Evolutionary conservation across 2,329 filamentous ascomycete genomes (phyloP), one percentile per base, ranked within the genome.

Genomic region (Tolypocladium guangdongense): DNA sequence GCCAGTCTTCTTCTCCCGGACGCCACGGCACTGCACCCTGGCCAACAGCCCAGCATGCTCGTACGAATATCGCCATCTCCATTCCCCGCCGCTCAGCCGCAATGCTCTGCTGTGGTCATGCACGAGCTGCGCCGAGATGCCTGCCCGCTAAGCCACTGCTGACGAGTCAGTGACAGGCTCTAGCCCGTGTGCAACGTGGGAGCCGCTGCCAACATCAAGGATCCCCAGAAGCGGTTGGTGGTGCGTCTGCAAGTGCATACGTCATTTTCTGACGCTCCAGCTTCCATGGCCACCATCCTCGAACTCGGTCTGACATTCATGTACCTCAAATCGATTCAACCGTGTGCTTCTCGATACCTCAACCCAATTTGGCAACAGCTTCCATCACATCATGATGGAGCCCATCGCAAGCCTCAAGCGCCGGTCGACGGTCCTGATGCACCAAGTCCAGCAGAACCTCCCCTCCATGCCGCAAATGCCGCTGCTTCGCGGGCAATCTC

Each of bases 361-460:
- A 7, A 20, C 10, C 18, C n/a, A 7, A 46, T n/a, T 4, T 32
- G 43, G 11, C 14, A 11, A n/a, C n/a, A 30, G 27, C 43, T 47
- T 7, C n/a, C 30, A 14, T 47, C 27, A 4, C 43, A 14, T 51
- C 52, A 48, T n/a, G 49, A 80, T 80, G 78, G 78, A 81, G 57
- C 74, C 75, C 49, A 78, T 82, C 62, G 68, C 69, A 45, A 66
- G 73, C 58, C 71, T 82, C 55, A 77, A 75, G 66, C 78, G 78
- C 63, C 78, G 78, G 57, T 76, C 78, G 33, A 77, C 75, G 57
- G 77, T 79, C 63, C 66, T 81, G 51, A 58, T 81, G 51, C 69
- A 74, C 57, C 76, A 74, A 53, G 66, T 78, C 30, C 75, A 78
- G 32, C 71, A 77, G 53, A 75, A 71, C 56, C 62, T 76, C 47